phyloP scores from a whole-genome alignment of 306 rosid species.

The Comarum palustre region DNA sequence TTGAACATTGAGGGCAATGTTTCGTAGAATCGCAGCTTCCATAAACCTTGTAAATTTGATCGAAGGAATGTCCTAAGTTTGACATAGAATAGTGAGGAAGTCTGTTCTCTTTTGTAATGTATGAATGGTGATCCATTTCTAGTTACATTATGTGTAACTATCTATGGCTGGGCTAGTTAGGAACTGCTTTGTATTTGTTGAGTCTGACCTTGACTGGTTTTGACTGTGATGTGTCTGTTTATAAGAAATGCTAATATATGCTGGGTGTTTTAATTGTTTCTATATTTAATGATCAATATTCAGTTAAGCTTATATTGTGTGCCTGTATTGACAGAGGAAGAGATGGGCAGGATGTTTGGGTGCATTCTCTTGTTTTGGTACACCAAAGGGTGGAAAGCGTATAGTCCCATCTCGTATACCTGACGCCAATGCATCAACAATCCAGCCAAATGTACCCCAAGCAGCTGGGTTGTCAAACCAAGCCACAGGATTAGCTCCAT shows the following conservation, averaged over 20 bases:
- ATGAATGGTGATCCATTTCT: background rate
- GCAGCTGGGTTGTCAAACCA: constrained; percentile 65
- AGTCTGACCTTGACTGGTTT: background rate
- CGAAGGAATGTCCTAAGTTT: background rate
- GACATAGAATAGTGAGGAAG: background rate
- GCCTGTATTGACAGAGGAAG: constrained; percentile 64
- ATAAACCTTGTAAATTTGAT: background rate
- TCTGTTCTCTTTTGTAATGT: background rate
- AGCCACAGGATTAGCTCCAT: constrained; percentile 70
- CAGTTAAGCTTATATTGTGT: constrained; percentile 16
- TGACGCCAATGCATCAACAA: constrained; percentile 61
- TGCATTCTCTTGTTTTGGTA: constrained; percentile 82
- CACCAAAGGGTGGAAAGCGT: constrained; percentile 92
- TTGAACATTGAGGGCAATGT: background rate
- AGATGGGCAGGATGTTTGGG: constrained; percentile 98
- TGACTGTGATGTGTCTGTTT: background rate
- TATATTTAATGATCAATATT: background rate
- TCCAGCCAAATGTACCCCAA: constrained; percentile 83
- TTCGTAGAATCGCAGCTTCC: no score
- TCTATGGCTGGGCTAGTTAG: background rate
- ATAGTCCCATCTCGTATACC: constrained; percentile 87
- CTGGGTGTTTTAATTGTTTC: background rate
- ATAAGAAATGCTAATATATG: background rate
- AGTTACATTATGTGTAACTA: background rate
- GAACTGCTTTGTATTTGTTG: background rate